Conservation (phyloP, 2,329 filamentous ascomycete species). For the Ceratocystis ficicola region DNA sequence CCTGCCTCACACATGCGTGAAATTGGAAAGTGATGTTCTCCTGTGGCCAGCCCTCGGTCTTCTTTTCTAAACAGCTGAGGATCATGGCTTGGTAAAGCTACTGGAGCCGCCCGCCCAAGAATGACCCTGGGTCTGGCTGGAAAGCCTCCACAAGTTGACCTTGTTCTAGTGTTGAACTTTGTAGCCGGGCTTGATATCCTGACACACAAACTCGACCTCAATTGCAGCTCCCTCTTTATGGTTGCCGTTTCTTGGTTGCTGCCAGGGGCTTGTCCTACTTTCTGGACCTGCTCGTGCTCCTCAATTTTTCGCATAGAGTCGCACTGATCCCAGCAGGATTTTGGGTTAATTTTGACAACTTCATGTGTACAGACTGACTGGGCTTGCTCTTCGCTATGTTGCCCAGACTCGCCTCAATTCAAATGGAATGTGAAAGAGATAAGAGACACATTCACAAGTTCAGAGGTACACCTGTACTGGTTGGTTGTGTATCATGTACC, state of each 20-base stretch:
- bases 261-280: background rate
- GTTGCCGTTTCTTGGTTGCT: background rate
- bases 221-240: background rate
- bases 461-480: background rate
- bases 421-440: background rate
- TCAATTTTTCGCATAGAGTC: background rate
- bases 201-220: too few relatives aligned
- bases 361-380: background rate
- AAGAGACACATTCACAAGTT: background rate
- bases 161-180: background rate
- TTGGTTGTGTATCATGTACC: background rate
- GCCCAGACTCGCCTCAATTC: too few relatives aligned
- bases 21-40: too few relatives aligned
- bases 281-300: background rate
- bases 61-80: too few relatives aligned
- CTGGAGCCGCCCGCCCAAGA: too few relatives aligned
- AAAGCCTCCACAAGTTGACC: too few relatives aligned
- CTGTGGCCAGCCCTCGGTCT: too few relatives aligned
- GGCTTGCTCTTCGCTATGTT: background rate
- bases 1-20: too few relatives aligned
- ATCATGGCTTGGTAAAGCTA: too few relatives aligned
- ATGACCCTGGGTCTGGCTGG: too few relatives aligned
- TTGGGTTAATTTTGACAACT: conserved; percentile 4
- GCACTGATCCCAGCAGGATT: conserved; percentile 5
- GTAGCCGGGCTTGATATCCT: too few relatives aligned